phyloP scores from a whole-genome alignment of 306 rosid genomes.

The Prunus salicina region DNA sequence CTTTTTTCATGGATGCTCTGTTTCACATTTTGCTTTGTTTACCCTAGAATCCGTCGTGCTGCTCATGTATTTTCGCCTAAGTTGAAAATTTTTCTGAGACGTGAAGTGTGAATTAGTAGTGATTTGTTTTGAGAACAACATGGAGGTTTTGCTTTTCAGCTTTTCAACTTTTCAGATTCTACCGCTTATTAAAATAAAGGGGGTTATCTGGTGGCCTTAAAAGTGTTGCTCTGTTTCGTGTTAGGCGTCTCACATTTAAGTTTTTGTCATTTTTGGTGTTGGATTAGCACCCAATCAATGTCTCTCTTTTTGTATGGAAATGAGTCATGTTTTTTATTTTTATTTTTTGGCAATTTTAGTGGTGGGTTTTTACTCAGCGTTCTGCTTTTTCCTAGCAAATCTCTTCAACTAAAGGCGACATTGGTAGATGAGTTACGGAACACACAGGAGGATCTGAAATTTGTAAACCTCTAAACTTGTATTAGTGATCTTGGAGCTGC shows the following conservation, averaged over 20 bases:
- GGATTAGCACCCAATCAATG: background rate
- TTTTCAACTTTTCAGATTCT: background rate
- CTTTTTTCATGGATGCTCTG: too few species aligned
- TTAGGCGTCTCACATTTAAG: background rate
- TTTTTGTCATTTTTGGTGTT: too few species aligned
- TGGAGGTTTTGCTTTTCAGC: too few species aligned
- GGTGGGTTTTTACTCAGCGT: background rate
- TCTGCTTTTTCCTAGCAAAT: background rate
- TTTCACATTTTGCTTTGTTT: too few species aligned
- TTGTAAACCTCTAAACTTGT: background rate
- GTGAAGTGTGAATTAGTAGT: background rate
- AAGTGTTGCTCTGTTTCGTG: background rate
- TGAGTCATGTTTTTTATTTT: background rate
- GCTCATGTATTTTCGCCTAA: too few species aligned
- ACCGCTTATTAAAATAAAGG: background rate
- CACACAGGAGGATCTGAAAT: background rate
- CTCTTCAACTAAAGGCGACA: background rate
- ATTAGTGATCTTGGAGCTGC: background rate
- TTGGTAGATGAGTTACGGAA: background rate
- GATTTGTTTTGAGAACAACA: background rate
- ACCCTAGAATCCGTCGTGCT: too few species aligned
- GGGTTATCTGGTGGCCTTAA: background rate
- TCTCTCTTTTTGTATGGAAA: background rate
- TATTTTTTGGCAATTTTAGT: background rate
- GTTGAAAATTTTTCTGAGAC: background rate